Conservation (phyloP, 2,329 filamentous ascomycete species). For the Cladosporium sp. region DNA sequence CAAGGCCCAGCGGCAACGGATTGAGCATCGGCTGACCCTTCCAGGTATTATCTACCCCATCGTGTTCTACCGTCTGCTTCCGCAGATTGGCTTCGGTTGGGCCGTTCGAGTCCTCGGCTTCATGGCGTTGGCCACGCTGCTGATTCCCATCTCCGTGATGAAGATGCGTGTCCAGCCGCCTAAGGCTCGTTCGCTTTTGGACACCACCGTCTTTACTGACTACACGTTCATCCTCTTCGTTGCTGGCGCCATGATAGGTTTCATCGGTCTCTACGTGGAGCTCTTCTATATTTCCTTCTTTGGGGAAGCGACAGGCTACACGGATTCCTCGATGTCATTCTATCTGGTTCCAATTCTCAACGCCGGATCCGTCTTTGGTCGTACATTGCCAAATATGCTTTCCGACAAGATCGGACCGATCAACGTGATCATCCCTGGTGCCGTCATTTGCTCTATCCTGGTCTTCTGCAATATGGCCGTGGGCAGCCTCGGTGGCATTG, state of each 20-base stretch:
- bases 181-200: conserved; percentile 33
- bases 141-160: conserved; percentile 27
- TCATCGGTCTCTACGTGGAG: conserved; percentile 36
- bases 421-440: conserved; percentile 30
- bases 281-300: conserved; percentile 40
- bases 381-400: conserved; percentile 34
- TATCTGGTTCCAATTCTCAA: conserved; percentile 40
- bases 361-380: conserved; percentile 36
- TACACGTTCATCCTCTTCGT: conserved; percentile 32
- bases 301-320: conserved; percentile 26
- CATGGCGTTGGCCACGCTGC: conserved; percentile 27
- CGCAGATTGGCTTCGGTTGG: conserved; percentile 27
- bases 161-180: conserved; percentile 32
- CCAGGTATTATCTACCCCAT: conserved; percentile 30
- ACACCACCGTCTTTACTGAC: conserved; percentile 37
- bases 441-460: conserved; percentile 29
- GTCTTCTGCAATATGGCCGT: conserved; percentile 35
- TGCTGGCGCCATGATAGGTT: conserved; percentile 31
- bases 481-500: conserved; percentile 27
- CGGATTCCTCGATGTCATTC: conserved; percentile 31
- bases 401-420: conserved; percentile 35
- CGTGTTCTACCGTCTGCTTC: conserved; percentile 29
- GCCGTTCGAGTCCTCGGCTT: conserved; percentile 28
- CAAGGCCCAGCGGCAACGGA: background rate
- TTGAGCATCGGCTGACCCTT: background rate